Evolutionary conservation across 2,329 filamentous ascomycete genomes (phyloP).

Genomic region (Metarhizium brunneum): DNA sequence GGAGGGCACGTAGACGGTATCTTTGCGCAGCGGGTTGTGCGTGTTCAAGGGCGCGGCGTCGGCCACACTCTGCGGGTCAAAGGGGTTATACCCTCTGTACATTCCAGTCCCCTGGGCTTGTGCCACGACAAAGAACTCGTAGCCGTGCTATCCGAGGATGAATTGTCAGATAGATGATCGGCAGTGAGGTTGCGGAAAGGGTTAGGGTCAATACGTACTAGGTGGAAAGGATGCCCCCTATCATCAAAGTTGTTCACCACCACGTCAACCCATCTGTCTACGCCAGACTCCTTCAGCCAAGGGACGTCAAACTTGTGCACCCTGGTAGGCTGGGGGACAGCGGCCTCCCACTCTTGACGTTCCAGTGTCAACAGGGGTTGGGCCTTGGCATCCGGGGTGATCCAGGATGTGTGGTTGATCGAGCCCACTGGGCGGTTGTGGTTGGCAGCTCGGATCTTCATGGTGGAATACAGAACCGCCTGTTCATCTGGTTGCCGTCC

Average conservation of each 20-base stretch:
- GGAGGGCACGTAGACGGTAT: conserved; percentile 20
- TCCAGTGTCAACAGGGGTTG: conserved; percentile 10
- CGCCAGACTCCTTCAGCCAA: conserved; percentile 8
- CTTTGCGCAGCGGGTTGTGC: conserved; percentile 21
- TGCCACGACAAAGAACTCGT: conserved; percentile 10
- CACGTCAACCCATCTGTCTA: conserved; percentile 33
- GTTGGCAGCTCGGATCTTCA: conserved; percentile 10
- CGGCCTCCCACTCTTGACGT: conserved; percentile 7
- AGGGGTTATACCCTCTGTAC: conserved; percentile 10
- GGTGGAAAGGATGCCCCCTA: conserved; percentile 38
- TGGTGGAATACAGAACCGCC: conserved; percentile 12
- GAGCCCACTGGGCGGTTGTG: conserved; percentile 13
- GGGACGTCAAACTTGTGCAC: conserved; percentile 10
- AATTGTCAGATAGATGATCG: neutral
- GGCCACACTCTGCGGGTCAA: conserved; percentile 2
- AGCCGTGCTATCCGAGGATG: conserved; percentile 10
- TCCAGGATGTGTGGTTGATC: conserved; percentile 14
- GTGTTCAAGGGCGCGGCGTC: conserved; percentile 3
- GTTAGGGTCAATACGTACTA: conserved; percentile 20
- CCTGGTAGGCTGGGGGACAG: conserved; percentile 9
- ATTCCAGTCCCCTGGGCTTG: conserved; percentile 2
- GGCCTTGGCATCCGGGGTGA: conserved; percentile 3
- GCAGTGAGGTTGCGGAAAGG: no score
- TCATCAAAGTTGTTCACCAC: conserved; percentile 42
- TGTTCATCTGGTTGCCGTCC: conserved; percentile 5